Base-by-base conservation (phyloP, 2,329 filamentous ascomycete species). In the Xylariaceae sp. region DNA sequence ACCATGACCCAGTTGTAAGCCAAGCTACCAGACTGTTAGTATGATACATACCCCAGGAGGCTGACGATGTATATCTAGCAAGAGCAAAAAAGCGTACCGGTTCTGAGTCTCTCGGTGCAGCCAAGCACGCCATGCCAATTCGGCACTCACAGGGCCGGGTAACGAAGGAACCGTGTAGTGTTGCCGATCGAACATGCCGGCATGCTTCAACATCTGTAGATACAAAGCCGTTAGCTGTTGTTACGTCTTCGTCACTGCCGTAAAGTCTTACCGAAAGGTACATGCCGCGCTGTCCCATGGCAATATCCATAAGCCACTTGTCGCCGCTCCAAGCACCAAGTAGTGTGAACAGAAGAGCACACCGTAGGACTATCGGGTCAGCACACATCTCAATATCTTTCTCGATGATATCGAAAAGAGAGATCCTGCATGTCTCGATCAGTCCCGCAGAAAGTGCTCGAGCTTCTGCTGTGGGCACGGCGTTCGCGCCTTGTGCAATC, bases 1-100 rank as follows among this genome's bases (percentile, higher is more conserved):
- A 86, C 76, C 79, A 87, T 86, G 17, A 85, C 81, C 82, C 85
- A 89, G 47, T 85, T 86, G 67, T 89, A 87, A n/a, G 86, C 80
- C 31, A 89, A 71, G 57, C 85, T 85, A 59, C 51, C 4, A 38
- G 45, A 50, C 47, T 49, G 46, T 30, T 31, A 42, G 39, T 47
- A 30, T 19, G 39, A 38, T 44, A 17, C 44, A 50, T 39, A 31
- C 38, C 18, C 6, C 31, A 17, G 27, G 36, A 19, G 5, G 27
- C 22, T 27, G 22, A 27, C 22, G 22, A 27, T 4, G 7, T 27
- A 27, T 31, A 44, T 11, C 17, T 22, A 14, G 11, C 11, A 30
- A 30, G 36, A 31, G 45, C 57, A 46, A 52, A 27, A 49, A 66
- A 48, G 66, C 75, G 66, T 70, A 82, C 78, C 81, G 74, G 62